Evolutionary conservation across 1,284 basidiomycete species (phyloP), one percentile per base, ranked within the genome.

Genomic region (Cystobasidium pallidum): DNA sequence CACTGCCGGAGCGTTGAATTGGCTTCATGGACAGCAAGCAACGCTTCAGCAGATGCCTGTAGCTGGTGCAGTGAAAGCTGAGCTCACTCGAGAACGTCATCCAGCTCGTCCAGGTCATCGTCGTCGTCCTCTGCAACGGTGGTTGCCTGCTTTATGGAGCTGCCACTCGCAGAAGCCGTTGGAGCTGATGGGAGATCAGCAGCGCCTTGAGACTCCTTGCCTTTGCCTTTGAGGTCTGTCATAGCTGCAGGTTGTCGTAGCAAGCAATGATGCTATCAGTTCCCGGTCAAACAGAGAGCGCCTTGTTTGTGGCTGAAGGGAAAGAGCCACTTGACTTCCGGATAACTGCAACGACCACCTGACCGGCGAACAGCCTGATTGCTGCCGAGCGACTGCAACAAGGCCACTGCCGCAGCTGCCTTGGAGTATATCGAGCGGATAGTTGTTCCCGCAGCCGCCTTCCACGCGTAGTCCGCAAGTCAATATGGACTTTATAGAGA

Each of bases 401-500:
- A n/a, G n/a, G n/a, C n/a, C n/a, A n/a, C n/a, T n/a, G n/a, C n/a
- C n/a, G n/a, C n/a, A n/a, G n/a, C n/a, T n/a, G n/a, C n/a, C n/a
- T n/a, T n/a, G n/a, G n/a, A n/a, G n/a, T n/a, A n/a, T n/a, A n/a
- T n/a, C n/a, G n/a, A n/a, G n/a, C n/a, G n/a, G n/a, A n/a, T n/a
- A n/a, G n/a, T n/a, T n/a, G 36, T 7, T 6, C 36, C 36, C 13
- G 13, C 36, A 10, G 32, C 10, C 30, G 34, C 36, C 2, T 19
- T 26, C 8, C n/a, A 26, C 49, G 49, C 49, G 49, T 21, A 26
- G 63, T n/a, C 43, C 21, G 36, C 66, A 30, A 47, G 26, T 28
- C 58, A 63, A 6, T 24, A 78, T 78, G 77, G 74, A 77, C 61
- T 77, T 73, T 15, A 73, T 77, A 51, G 77, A 78, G 57, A 24